Conservation (phyloP, 2,329 filamentous ascomycete species). For the Ophioceras dolichostomum region DNA sequence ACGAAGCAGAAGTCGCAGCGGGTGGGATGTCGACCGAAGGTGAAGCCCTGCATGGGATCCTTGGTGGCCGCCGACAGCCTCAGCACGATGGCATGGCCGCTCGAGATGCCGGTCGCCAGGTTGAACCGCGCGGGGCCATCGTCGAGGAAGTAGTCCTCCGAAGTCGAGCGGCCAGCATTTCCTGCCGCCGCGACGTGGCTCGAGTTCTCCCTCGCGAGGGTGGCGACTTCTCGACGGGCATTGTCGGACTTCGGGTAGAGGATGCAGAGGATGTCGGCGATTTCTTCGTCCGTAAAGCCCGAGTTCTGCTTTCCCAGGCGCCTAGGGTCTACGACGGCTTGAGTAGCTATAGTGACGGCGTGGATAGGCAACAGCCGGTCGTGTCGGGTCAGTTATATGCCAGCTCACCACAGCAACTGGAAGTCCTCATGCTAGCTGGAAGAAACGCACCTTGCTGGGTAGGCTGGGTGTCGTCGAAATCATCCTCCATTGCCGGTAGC, state of each 20-base stretch:
- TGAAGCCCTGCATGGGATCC: slow-evolving; percentile 60
- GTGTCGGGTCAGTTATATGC: too few species aligned
- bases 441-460: too few species aligned
- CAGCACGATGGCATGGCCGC: slow-evolving; percentile 61
- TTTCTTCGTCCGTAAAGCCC: slow-evolving; percentile 69
- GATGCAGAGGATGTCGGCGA: slow-evolving; percentile 81
- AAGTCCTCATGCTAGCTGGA: too few species aligned
- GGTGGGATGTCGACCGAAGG: slow-evolving; percentile 65
- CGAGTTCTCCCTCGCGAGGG: slow-evolving; percentile 32
- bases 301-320: slow-evolving; percentile 70
- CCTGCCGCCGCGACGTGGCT: slow-evolving; percentile 31
- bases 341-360: slow-evolving; percentile 65
- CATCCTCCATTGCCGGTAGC: too few species aligned
- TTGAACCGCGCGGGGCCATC: slow-evolving; percentile 36
- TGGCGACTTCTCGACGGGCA: slow-evolving; percentile 57
- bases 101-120: slow-evolving; percentile 37
- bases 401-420: too few species aligned
- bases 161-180: slow-evolving; percentile 32
- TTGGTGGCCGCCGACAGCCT: slow-evolving; percentile 65
- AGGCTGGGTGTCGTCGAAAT: too few species aligned
- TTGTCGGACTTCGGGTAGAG: slow-evolving; percentile 66
- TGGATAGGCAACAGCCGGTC: too few species aligned
- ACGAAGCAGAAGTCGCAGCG: slow-evolving; percentile 62
- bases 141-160: slow-evolving; percentile 38
- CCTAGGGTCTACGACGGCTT: slow-evolving; percentile 69